Evolutionary conservation across 2,329 filamentous ascomycete genomes (phyloP), one percentile per base, ranked within the genome.

Genomic region (Scedosporium dehoogii): DNA sequence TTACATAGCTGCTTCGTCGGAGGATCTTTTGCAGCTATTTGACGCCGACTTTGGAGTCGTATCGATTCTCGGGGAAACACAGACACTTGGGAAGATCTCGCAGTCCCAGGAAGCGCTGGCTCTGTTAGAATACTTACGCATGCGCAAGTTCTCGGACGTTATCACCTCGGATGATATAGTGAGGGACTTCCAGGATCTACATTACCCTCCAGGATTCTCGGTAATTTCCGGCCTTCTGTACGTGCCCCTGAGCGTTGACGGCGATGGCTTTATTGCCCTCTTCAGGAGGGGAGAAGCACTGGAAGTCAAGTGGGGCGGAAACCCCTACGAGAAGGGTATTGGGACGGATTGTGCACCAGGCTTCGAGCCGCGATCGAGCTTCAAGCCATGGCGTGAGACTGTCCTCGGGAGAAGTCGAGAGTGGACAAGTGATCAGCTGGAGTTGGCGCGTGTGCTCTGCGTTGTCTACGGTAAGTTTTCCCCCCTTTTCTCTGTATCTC

Each of bases 1-100:
- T 0, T 96, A 96, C 70, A 96, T 96, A 58, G 88, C 96, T 63
- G 91, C 91, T 0, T 94, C 91, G 0, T 94, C 91, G 0, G 91
- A 96, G 61, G 92, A 96, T 68, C 74, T 96, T 0, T 72, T 96
- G 3, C 90, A 86, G 67, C 79, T 96, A 0, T 96, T 96, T 66
- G 86, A 94, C 69, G 92, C 91, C 0, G 92, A 96, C 68, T 94
- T 91, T 70, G 92, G 91, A 2, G 80, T 94, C 51, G 74, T 96
- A 0, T 96, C 90, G 0, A 96, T 96, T 55, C 81, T 84, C 29
- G 91, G 90, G n/a, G 91, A 96, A 71, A 94, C 91, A 0, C 96
- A 96, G 70, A 87, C 96, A 1, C 74, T 96, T 27, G 92, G 92
- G 0, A 80, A 84, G 55, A 74, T 91, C 6, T 84, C 89, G 14